phyloP scores from a whole-genome alignment of 129 eudicot genomes.

The Flaveria sonorensis region DNA sequence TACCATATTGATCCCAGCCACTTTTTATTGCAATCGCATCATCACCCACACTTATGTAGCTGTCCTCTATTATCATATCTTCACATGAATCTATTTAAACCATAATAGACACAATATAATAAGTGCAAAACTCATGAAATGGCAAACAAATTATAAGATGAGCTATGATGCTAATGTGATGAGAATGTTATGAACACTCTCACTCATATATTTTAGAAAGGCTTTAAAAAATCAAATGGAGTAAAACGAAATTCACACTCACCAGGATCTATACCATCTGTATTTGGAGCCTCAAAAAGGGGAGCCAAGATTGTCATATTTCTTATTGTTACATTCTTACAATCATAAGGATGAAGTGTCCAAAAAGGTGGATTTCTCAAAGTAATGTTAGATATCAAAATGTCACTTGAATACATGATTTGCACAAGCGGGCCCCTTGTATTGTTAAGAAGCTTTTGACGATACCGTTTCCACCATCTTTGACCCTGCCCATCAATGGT shows the following conservation, averaged over 20 bases:
- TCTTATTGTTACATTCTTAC: constrained; percentile 83
- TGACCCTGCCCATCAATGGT: constrained; percentile 98
- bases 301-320: constrained; percentile 94
- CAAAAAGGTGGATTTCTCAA: constrained; percentile 95
- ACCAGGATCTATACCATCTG: constrained; percentile 99
- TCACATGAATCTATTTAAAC: constrained; percentile 80
- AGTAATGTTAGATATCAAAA: constrained; percentile 80
- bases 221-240: background rate
- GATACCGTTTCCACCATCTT: constrained; percentile 90
- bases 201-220: background rate
- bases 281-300: constrained; percentile 85
- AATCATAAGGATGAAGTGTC: constrained; percentile 98
- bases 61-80: constrained; percentile 94
- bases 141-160: background rate
- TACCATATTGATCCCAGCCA: constrained; percentile 99
- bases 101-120: constrained; percentile 24
- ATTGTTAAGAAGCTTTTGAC: constrained; percentile 79
- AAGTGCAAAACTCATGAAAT: background rate
- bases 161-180: background rate
- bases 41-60: constrained; percentile 97
- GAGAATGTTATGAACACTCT: background rate
- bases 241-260: constrained; percentile 25
- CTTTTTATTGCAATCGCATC: constrained; percentile 96
- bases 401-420: constrained; percentile 92
- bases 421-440: constrained; percentile 98